Evolutionary conservation across 306 rosid species (phyloP).

Genomic region (Cicer yamashitae): DNA sequence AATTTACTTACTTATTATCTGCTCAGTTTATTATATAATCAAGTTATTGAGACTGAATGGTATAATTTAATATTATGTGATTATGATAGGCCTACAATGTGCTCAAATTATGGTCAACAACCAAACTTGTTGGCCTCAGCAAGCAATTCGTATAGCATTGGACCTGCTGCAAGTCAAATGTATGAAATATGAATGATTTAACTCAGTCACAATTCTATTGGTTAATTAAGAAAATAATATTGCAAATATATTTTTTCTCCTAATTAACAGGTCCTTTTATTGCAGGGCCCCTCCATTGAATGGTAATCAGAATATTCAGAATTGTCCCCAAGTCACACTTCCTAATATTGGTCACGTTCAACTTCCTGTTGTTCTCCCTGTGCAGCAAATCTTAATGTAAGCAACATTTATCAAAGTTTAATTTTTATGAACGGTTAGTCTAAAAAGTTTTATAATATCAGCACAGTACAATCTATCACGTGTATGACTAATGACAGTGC

Average conservation of each 20-base stretch:
- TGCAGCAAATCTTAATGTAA: conserved; percentile 25
- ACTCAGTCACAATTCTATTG: not conserved
- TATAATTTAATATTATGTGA: not conserved
- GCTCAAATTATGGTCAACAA: not conserved
- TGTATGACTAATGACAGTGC: too few relatives aligned
- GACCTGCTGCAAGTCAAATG: not conserved
- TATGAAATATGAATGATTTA: not conserved
- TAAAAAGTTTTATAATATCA: too few relatives aligned
- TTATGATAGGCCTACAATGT: not conserved
- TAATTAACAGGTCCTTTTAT: not conserved
- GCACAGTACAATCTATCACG: too few relatives aligned
- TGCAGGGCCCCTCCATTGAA: conserved; percentile 15
- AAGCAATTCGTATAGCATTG: not conserved
- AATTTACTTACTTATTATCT: not conserved
- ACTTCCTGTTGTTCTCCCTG: not conserved
- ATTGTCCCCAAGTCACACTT: not conserved
- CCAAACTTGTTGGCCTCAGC: not conserved
- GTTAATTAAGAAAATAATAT: not conserved
- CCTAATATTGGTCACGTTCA: not conserved
- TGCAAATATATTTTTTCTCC: too few relatives aligned
- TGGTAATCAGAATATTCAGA: not conserved
- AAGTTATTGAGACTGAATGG: not conserved
- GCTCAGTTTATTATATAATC: not conserved
- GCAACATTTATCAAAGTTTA: not conserved
- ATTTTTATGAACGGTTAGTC: too few relatives aligned